These are phyloP conservation scores for Perilla frutescens DNA, from an alignment of 257 asterid genomes.

Conservation along the genomic window DNA sequence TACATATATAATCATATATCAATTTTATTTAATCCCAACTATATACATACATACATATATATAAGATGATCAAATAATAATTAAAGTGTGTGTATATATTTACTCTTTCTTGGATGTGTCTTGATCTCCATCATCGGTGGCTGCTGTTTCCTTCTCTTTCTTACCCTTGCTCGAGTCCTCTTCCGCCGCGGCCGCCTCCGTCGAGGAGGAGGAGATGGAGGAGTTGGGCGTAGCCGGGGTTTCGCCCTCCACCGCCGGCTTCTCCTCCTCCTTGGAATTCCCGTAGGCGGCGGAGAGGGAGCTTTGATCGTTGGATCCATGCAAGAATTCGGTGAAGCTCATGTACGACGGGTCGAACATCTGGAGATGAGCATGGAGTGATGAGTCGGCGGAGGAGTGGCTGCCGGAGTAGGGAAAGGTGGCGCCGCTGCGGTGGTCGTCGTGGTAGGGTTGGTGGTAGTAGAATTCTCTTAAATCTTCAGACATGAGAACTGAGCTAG, in stretches of 20 bases:
- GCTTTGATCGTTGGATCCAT: slow-evolving; percentile 47
- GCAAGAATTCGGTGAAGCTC: slow-evolving; percentile 52
- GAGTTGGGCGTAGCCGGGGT: slow-evolving; percentile 65
- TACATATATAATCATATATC: not conserved
- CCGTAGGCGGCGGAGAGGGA: slow-evolving; percentile 40
- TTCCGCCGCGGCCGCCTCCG: slow-evolving; percentile 54
- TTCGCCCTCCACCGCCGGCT: slow-evolving; percentile 32
- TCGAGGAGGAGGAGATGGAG: slow-evolving; percentile 59
- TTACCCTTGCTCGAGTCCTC: slow-evolving; percentile 42
- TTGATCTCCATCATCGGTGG: slow-evolving; percentile 41
- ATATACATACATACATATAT: not conserved
- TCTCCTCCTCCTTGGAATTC: slow-evolving; percentile 36
- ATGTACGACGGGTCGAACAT: slow-evolving; percentile 50
- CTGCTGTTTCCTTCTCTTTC: slow-evolving; percentile 43
- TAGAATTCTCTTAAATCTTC: slow-evolving; percentile 43
- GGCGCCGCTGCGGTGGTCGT: slow-evolving; percentile 31
- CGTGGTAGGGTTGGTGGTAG: slow-evolving; percentile 37
- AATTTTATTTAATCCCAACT: not conserved
- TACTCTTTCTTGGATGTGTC: slow-evolving; percentile 65
- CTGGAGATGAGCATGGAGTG: slow-evolving; percentile 31
- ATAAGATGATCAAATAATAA: not conserved
- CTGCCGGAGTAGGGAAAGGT: slow-evolving; percentile 34
- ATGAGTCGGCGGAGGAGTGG: slow-evolving; percentile 20
- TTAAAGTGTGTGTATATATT: not conserved
- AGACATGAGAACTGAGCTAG: slow-evolving; percentile 34